Evolutionary conservation across 768 basidiomycete species (phyloP).

Genomic region (Tremella mesenterica): DNA sequence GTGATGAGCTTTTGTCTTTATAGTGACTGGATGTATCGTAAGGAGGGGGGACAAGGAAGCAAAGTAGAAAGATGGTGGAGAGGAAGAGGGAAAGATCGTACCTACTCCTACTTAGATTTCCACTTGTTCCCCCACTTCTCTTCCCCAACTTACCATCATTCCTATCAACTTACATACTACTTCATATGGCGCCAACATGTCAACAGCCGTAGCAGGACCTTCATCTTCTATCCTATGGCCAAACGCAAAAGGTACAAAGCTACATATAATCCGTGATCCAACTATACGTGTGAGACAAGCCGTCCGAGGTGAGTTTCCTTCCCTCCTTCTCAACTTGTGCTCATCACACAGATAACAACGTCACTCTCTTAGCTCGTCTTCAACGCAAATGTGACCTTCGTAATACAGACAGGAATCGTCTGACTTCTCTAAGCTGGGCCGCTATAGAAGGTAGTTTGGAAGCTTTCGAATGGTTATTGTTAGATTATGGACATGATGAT

Average conservation of each 20-base stretch:
- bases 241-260: constrained; percentile 5
- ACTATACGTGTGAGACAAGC: constrained; percentile 35
- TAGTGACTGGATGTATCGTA: too few relatives aligned
- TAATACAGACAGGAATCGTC: constrained; percentile 75
- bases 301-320: constrained; percentile 33
- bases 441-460: constrained; percentile 81
- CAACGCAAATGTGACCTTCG: constrained; percentile 67
- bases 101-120: too few relatives aligned
- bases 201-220: too few relatives aligned
- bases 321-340: not conserved
- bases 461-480: constrained; percentile 75
- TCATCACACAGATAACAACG: constrained; percentile 70
- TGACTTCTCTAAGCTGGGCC: constrained; percentile 86
- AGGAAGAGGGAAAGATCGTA: too few relatives aligned
- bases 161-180: too few relatives aligned
- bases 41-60: too few relatives aligned
- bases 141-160: too few relatives aligned
- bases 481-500: constrained; percentile 82
- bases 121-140: too few relatives aligned
- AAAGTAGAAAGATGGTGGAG: too few relatives aligned
- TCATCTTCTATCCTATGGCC: not conserved
- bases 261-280: constrained; percentile 26
- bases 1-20: too few relatives aligned
- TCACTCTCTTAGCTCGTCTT: constrained; percentile 82
- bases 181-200: too few relatives aligned